Percentiles rank a stretch among this genome's conserved stretches.
Evolutionary conservation across 306 rosid genomes (phyloP).

Genomic region (Urtica urens): DNA sequence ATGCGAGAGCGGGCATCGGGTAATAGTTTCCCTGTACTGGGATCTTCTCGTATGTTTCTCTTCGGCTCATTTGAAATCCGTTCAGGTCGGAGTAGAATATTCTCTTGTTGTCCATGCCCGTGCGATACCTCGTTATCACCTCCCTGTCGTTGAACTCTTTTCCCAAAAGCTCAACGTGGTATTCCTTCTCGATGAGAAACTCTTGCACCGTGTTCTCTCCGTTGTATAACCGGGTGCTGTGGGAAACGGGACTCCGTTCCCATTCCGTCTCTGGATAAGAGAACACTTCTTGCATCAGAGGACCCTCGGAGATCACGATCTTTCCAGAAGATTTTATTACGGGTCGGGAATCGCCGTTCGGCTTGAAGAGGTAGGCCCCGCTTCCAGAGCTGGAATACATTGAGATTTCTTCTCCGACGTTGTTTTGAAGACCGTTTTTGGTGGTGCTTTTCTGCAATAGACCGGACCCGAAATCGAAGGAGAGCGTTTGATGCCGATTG

Average conservation of each 20-base stretch:
- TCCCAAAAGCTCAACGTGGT: conserved; percentile 78
- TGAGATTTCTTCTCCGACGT: conserved; percentile 74
- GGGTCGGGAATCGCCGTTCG: conserved; percentile 60
- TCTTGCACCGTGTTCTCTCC: conserved; percentile 62
- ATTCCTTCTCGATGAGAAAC: conserved; percentile 75
- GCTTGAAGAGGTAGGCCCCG: conserved; percentile 90
- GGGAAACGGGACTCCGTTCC: conserved; percentile 68
- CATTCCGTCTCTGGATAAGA: conserved; percentile 73
- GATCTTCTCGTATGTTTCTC: conserved; percentile 89
- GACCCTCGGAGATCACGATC: conserved; percentile 59
- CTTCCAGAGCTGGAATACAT: conserved; percentile 66
- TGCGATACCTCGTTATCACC: conserved; percentile 77
- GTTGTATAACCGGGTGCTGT: conserved; percentile 76
- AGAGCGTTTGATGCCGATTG: conserved; percentile 63
- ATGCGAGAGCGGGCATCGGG: conserved; percentile 91
- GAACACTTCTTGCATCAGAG: conserved; percentile 78
- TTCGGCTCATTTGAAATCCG: conserved; percentile 94
- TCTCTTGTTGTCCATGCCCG: conserved; percentile 63
- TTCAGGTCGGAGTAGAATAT: conserved; percentile 78
- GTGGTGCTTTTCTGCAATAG: conserved; percentile 56
- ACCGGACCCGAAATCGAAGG: conserved; percentile 56
- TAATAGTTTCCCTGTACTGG: conserved; percentile 95
- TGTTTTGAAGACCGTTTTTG: conserved; percentile 30
- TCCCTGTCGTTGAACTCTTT: conserved; percentile 65
- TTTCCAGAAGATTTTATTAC: conserved; percentile 60